Base-by-base conservation (phyloP, 2,329 filamentous ascomycete genomes). In the Verticillium klebahnii region DNA sequence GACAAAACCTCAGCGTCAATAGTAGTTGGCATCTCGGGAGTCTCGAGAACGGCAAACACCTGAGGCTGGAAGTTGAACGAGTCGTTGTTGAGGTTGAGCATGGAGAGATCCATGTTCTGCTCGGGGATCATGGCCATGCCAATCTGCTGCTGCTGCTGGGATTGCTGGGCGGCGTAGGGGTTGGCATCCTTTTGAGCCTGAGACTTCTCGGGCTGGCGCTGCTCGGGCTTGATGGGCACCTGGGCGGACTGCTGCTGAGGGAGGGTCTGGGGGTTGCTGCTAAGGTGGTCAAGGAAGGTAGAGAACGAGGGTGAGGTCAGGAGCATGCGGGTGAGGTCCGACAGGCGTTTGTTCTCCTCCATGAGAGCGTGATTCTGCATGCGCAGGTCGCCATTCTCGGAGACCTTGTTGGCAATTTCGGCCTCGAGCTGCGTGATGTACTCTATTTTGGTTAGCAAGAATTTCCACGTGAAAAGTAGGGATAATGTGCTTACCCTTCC, bases 371-470 rank as follows among this genome's bases (percentile, higher is more conserved):
- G 85, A 81, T 97, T 98, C 76, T 96, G 89, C 39, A 84, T 78
- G 65, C 91, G 89, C 37, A 97, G 84, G 56, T 93, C 90, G 66
- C 89, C 89, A 68, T 90, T 89, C 80, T 98, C 94, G 67, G 89
- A 90, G 50, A 89, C 88, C 79, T 95, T 96, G 71, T 82, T 82
- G 60, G 92, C 89, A 69, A 97, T 90, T 75, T 98, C 94, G 65
- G 85, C 83, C 80, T 99, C 95, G 17, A 99, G 90, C 76, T 98
- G 93, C 65, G 87, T 86, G 72, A 99, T 98, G 81, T 98, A 98
- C 84, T 98, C 95, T 98, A 70, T 52, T 31, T n/a, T 61, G 34
- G 54, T 31, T 56, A 34, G 25, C 54, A 9, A 3, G 0, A 29
- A 32, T 5, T 32, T 32, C 23, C 11, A 12, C 1, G 19, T n/a